Evolutionary conservation across 257 asterid species (phyloP).

Genomic region (Solanum sitiens): DNA sequence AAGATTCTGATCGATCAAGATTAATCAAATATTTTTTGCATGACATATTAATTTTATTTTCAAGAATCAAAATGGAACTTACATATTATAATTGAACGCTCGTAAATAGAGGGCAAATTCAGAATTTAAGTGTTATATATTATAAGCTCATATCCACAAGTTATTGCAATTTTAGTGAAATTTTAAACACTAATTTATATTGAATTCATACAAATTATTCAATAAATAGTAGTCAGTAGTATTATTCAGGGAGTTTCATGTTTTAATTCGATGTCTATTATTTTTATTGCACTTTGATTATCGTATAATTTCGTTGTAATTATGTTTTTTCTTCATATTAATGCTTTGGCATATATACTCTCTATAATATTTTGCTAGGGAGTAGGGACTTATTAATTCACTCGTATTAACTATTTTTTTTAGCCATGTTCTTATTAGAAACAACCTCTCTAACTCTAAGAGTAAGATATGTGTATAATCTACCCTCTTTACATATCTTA

Average conservation of each 20-base stretch:
- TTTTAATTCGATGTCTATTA: neutral
- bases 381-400: neutral
- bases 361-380: neutral
- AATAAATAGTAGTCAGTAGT: neutral
- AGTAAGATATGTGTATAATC: neutral
- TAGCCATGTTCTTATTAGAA: neutral
- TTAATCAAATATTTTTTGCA: neutral
- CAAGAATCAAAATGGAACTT: neutral
- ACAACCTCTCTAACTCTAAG: neutral
- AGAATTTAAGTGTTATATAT: neutral
- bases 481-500: neutral
- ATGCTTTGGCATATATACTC: neutral
- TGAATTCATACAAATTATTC: neutral
- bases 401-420: neutral
- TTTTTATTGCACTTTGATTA: neutral
- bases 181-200: neutral
- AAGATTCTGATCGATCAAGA: neutral
- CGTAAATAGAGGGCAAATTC: neutral
- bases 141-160: neutral
- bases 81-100: neutral
- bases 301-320: neutral
- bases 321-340: rapidly evolving
- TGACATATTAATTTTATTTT: neutral
- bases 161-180: neutral
- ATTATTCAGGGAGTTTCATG: neutral